Evolutionary conservation across 2,329 filamentous ascomycete species (phyloP), one percentile per base, ranked within the genome.

Genomic region (Talaromyces verruculosus): DNA sequence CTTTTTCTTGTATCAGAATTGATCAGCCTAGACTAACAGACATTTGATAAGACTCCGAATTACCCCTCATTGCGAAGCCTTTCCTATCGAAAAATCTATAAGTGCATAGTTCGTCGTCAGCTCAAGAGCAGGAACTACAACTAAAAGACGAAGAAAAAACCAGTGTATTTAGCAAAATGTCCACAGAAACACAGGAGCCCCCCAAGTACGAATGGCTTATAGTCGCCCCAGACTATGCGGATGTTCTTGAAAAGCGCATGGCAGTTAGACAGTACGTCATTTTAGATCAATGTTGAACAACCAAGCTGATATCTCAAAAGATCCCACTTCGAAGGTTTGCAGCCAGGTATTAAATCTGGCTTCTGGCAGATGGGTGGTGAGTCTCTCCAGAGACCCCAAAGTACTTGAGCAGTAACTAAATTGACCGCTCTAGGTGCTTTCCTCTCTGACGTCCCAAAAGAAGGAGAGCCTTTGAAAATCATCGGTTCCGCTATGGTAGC

Each of bases 301-400:
- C 22, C 25, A 51, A 51, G 7, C 19, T 51, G 2, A 51, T 28
- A 51, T 51, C 47, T 28, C 47, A 19, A 51, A 51, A 51, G 47
- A 7, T 28, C 47, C 2, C 47, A 51, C 47, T 51, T 51, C 25
- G 47, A 51, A 51, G 47, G 49, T n/a, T 17, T 53, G 6, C 49
- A 53, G 49, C 49, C 49, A 33, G 49, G 49, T 19, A 33, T 53
- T 4, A 53, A 53, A 28, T 53, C 49, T 33, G 49, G 49, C 28
- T 53, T 53, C 17, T 53, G 49, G 49, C 49, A 53, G 28, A 53
- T 53, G 49, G 49, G 49, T 19, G 49, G 49, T 53, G 28, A 53
- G 49, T 53, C 3, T 53, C 3, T 33, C 17, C 28, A n/a, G 30
- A 33, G 6, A 53, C 2, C 5, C 28, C 8, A 53, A 13, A n/a